Evolutionary conservation across 169 alveolate species (phyloP), one percentile per base, ranked within the genome.

Genomic region (Plasmodium ovale): DNA sequence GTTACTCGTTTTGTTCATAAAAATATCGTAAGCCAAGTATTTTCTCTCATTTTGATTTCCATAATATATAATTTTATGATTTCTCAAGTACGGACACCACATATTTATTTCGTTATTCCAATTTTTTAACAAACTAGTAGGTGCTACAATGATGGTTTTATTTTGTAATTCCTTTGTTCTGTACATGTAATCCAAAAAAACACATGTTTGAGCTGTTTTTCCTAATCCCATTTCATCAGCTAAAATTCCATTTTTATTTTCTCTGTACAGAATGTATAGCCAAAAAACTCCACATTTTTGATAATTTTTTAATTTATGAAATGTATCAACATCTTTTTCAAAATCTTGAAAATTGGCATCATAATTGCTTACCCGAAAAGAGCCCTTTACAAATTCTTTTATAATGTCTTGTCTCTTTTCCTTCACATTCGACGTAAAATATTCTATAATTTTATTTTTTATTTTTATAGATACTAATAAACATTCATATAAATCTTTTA

Each of bases 141-240:
- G 98, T 3, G 95, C 97, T 14, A 93, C 89, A 16, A 96, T 94
- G 49, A 96, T 89, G 1, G 95, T 92, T 44, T 94, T 94, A 69
- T 91, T 89, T 64, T 89, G 79, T 53, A 49, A 23, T 31, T 72
- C 88, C 31, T 79, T 87, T 53, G 85, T 53, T 39, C 44, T 44
- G 27, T 82, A 70, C 87, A 82, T 82, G 29, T 70, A 82, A 51
- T 92, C 91, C 56, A 96, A 72, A 88, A 95, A 95, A 9, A 96
- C 95, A 65, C 97, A 87, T 3, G 97, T 87, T 87, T 96, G 98
- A 7, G 97, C 97, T 44, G 98, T 96, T 87, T 96, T 96, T 0
- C 98, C 98, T 31, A 96, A 87, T n/a, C 98, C 98, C 98, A 96
- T 96, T 53, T 96, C 98, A 87, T 96, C 98, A 0, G 98, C 98